Evolutionary conservation across 192 early-diverging fungal species (phyloP), one percentile per base, ranked within the genome.

Genomic region (Paraglomus occultum): DNA sequence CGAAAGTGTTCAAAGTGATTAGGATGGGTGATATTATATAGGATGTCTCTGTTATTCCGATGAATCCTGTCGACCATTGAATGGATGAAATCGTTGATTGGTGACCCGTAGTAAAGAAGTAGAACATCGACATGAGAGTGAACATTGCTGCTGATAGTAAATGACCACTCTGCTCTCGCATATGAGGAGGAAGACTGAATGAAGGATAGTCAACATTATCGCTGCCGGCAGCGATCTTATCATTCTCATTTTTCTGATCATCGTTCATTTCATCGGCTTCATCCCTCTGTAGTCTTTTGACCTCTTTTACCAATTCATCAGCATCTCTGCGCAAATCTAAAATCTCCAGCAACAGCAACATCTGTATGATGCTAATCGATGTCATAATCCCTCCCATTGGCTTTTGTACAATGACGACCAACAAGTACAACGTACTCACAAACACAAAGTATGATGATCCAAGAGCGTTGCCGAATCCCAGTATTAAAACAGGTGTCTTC

Each of bases 101-200:
- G 73, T 99, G 97, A 9, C 93, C 95, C 1, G 95, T 96, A 10
- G 88, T 78, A 81, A 97, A 99, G 72, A 91, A 99, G 9, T 84
- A 76, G 20, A 83, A 78, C 51, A 83, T 85, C 8, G 82, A 71
- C 55, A 90, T 74, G 14, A 88, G 69, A 6, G 85, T 79, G 51
- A 85, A 67, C 43, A 87, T 52, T 0, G 79, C 71, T 49, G 81
- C 66, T 1, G 80, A 78, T 44, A 84, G 46, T 39, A 88, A 69
- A 67, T 18, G 51, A 71, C 62, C 65, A 71, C 11, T 9, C 58
- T 66, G 23, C 68, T 74, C 1, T 31, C 31, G 31, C 65, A 49
- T 38, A 60, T 31, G 39, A 62, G 46, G 6, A 73, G 66, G 38
- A 71, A 51, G 18, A 66, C 46, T 31, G 66, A 17, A 12, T 48